phyloP scores from a whole-genome alignment of 768 basidiomycete species.

The Tylopilus plumbeoviolaceoides region DNA sequence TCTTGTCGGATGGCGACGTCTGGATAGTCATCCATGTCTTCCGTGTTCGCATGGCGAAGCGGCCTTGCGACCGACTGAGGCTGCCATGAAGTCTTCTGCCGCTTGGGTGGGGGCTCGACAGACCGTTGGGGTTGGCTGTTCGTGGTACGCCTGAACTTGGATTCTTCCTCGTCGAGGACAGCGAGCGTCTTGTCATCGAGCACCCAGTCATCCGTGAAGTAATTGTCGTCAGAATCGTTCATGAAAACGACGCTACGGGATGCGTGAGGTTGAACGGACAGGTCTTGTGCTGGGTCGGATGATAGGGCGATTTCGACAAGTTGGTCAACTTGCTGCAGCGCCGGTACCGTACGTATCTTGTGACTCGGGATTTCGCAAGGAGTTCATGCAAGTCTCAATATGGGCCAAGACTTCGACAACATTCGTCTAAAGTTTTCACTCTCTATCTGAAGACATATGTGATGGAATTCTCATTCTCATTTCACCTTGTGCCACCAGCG shows the following conservation, averaged over 20 bases:
- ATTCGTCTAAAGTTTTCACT: too few relatives aligned
- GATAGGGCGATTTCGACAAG: too few relatives aligned
- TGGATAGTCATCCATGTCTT: slow-evolving; percentile 52
- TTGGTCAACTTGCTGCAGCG: too few relatives aligned
- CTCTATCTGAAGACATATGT: too few relatives aligned
- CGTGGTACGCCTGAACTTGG: slow-evolving; percentile 27
- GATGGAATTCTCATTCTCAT: too few relatives aligned
- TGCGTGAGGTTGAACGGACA: not conserved
- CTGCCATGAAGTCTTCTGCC: slow-evolving; percentile 52
- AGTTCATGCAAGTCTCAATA: too few relatives aligned
- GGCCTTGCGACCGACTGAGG: slow-evolving; percentile 31
- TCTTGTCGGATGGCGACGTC: slow-evolving; percentile 59
- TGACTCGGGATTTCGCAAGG: too few relatives aligned
- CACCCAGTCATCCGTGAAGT: slow-evolving; percentile 58
- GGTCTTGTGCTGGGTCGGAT: not conserved
- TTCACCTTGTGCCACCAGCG: too few relatives aligned
- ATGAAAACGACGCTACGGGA: slow-evolving; percentile 33
- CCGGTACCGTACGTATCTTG: too few relatives aligned
- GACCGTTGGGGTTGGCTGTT: slow-evolving; percentile 24
- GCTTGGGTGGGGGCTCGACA: slow-evolving; percentile 46
- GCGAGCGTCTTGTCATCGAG: slow-evolving; percentile 62
- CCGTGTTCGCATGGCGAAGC: slow-evolving; percentile 24
- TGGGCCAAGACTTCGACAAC: too few relatives aligned
- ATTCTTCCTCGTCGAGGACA: slow-evolving; percentile 56
- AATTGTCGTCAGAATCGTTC: slow-evolving; percentile 67